phyloP scores from a whole-genome alignment of 2,329 filamentous ascomycete genomes.

The Aspergillus chevalieri region DNA sequence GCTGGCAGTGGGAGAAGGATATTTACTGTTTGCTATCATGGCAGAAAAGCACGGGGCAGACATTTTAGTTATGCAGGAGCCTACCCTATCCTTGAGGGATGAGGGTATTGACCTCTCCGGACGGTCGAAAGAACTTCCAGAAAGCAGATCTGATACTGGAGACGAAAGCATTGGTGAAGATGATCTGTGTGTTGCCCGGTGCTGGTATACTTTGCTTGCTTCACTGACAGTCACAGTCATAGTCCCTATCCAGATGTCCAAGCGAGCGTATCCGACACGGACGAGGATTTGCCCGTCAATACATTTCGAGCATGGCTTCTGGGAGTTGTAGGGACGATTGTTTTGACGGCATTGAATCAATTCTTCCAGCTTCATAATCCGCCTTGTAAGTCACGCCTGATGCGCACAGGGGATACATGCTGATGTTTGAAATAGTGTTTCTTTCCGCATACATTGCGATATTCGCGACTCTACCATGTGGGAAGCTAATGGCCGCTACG shows the following conservation, averaged over 20 bases:
- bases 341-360: constrained; percentile 12
- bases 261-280: constrained; percentile 10
- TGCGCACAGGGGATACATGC: background rate
- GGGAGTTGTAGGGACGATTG: constrained; percentile 26
- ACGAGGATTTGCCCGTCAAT: constrained; percentile 13
- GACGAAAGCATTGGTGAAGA: background rate
- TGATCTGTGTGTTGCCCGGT: background rate
- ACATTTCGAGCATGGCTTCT: constrained; percentile 37
- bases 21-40: background rate
- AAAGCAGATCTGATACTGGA: background rate
- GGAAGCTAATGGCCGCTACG: constrained; percentile 1
- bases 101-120: background rate
- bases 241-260: constrained; percentile 14
- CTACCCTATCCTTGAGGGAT: background rate
- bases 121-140: background rate
- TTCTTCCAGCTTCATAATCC: constrained; percentile 11
- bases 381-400: constrained; percentile 2
- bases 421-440: background rate
- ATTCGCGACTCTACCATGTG: constrained; percentile 4
- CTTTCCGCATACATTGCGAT: background rate
- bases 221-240: background rate
- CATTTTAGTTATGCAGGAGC: background rate
- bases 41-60: background rate
- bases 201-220: background rate
- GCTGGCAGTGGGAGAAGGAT: too few relatives aligned